These are phyloP conservation scores for Aristolochia fimbriata DNA, from an alignment of 164 flowering plant genomes.

Conservation along the genomic window DNA sequence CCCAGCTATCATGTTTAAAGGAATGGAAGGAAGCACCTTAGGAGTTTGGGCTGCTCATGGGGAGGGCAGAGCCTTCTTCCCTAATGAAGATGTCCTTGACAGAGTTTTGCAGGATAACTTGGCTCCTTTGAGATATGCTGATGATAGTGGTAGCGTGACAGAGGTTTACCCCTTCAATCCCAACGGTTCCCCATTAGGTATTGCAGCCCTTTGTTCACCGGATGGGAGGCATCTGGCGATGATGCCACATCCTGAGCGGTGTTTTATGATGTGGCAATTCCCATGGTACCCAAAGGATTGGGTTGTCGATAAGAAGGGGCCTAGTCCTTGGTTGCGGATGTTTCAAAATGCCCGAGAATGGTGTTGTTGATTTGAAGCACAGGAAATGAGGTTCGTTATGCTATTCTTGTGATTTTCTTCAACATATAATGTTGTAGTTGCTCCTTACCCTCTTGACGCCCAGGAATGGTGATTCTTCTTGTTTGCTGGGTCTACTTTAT, in stretches of 20 bases:
- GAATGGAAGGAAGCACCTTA: conserved; percentile 87
- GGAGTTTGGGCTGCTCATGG: conserved; percentile 99
- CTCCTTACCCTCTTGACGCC: too few species aligned
- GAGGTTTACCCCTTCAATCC: conserved; percentile 79
- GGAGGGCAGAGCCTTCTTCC: conserved; percentile 94
- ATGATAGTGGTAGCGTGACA: conserved; percentile 69
- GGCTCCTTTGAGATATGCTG: conserved; percentile 83
- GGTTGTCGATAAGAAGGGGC: conserved; percentile 70
- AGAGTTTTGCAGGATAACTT: conserved; percentile 39
- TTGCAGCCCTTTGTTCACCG: conserved; percentile 86
- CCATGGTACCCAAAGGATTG: conserved; percentile 92
- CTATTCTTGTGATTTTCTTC: too few species aligned
- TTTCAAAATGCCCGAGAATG: conserved; percentile 93
- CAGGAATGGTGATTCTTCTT: too few species aligned
- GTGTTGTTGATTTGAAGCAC: conserved; percentile 32
- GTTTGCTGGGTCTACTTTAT: too few species aligned
- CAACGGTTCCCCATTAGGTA: conserved; percentile 87
- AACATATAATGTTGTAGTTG: too few species aligned
- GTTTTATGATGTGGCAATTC: conserved; percentile 95
- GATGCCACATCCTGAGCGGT: conserved; percentile 99
- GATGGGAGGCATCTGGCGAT: conserved; percentile 94
- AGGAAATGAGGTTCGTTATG: too few species aligned
- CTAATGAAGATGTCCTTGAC: conserved; percentile 48
- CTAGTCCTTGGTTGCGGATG: conserved; percentile 86
- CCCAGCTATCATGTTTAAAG: conserved; percentile 80